phyloP scores from a whole-genome alignment of 495 filamentous ascomycete species.

The Podospora anserina region DNA sequence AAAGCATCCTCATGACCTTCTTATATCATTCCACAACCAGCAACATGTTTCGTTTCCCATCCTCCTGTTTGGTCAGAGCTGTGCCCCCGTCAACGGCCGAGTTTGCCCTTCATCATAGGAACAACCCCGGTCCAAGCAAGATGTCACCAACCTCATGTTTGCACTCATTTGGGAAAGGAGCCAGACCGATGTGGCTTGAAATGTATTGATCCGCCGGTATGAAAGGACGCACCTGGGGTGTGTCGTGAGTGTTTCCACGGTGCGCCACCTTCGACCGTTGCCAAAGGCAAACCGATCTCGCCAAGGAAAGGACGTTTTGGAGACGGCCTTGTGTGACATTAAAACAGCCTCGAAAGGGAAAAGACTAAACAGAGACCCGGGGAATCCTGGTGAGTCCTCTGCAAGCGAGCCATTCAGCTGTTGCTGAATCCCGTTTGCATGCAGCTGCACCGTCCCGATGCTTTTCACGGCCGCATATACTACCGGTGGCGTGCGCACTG shows the following conservation, averaged over 20 bases:
- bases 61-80: neutral
- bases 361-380: neutral
- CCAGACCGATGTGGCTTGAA: slow-evolving; percentile 3
- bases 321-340: neutral
- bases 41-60: neutral
- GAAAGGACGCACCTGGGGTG: slow-evolving; percentile 1
- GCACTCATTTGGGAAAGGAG: neutral
- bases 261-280: neutral
- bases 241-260: neutral
- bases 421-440: slow-evolving; percentile 2
- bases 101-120: neutral
- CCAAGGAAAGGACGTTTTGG: neutral
- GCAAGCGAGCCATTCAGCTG: slow-evolving; percentile 1
- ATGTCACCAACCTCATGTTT: slow-evolving; percentile 1
- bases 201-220: neutral
- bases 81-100: neutral
- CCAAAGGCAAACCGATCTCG: slow-evolving; percentile 8
- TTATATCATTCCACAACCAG: slow-evolving; percentile 10
- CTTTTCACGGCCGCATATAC: slow-evolving; percentile 6
- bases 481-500: slow-evolving; percentile 7
- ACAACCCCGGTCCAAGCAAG: neutral
- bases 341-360: slow-evolving; percentile 1
- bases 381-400: neutral
- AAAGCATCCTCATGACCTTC: neutral
- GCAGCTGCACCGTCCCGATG: slow-evolving; percentile 11